Evolutionary conservation across 1,284 basidiomycete genomes (phyloP).

Genomic region (Rhodotorula sp.): DNA sequence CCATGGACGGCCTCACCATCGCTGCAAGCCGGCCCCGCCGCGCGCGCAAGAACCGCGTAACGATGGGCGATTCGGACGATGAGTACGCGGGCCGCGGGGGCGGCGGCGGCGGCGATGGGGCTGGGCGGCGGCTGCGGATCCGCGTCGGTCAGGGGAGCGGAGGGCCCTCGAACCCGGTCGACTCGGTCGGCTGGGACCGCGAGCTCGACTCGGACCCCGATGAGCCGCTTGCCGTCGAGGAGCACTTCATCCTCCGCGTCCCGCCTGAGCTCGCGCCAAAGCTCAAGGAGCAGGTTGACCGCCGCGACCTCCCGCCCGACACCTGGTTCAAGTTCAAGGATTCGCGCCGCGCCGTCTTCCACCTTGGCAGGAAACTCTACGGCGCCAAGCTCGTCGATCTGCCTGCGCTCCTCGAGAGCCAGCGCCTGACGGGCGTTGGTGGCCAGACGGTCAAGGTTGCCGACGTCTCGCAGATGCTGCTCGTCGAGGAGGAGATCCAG

Average conservation of each 20-base stretch:
- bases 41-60: slow-evolving; percentile 9
- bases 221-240: slow-evolving; percentile 82
- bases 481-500: slow-evolving; percentile 77
- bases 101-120: slow-evolving; percentile 53
- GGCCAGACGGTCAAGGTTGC: slow-evolving; percentile 94
- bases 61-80: slow-evolving; percentile 21
- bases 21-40: slow-evolving; percentile 29
- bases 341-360: slow-evolving; percentile 86
- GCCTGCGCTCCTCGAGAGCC: slow-evolving; percentile 90
- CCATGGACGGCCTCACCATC: slow-evolving; percentile 19
- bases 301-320: slow-evolving; percentile 58
- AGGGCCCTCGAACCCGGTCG: slow-evolving; percentile 16
- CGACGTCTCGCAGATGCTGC: slow-evolving; percentile 79
- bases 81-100: slow-evolving; percentile 73
- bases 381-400: slow-evolving; percentile 94
- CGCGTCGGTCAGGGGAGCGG: slow-evolving; percentile 53
- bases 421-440: slow-evolving; percentile 61
- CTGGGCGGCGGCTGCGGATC: slow-evolving; percentile 59
- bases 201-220: slow-evolving; percentile 96
- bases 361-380: slow-evolving; percentile 78
- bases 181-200: slow-evolving; percentile 58
- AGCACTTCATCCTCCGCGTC: slow-evolving; percentile 93
- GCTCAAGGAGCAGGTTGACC: slow-evolving; percentile 61
- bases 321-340: slow-evolving; percentile 99
- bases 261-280: slow-evolving; percentile 71